These are phyloP conservation scores for Pythium monospermum DNA, from an alignment of 352 stramenopile species.

Conservation along the genomic window DNA sequence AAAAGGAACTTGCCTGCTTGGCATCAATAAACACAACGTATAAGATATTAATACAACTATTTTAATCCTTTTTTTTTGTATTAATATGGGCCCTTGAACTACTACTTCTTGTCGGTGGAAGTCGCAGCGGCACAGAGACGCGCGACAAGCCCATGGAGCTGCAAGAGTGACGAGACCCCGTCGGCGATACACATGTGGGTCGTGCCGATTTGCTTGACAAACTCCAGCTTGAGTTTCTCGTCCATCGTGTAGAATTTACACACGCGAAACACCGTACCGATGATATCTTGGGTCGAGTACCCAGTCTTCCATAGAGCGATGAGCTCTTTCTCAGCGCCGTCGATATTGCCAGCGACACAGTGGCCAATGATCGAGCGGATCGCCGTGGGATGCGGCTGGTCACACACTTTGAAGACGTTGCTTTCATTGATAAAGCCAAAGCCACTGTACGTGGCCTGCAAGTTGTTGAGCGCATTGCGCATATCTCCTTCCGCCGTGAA, in stretches of 20 bases:
- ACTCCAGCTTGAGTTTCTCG: slow-evolving; percentile 84
- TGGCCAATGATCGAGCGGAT: slow-evolving; percentile 61
- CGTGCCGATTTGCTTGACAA: slow-evolving; percentile 86
- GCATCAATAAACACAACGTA: slow-evolving; percentile 74
- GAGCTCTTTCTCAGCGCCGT: slow-evolving; percentile 72
- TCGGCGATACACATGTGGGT: slow-evolving; percentile 96
- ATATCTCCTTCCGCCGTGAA: slow-evolving; percentile 99
- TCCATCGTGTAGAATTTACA: slow-evolving; percentile 85
- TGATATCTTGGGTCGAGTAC: slow-evolving; percentile 97
- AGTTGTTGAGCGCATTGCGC: slow-evolving; percentile 98
- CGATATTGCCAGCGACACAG: slow-evolving; percentile 82
- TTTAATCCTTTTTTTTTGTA: not conserved
- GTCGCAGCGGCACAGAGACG: slow-evolving; percentile 50
- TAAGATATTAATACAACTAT: slow-evolving; percentile 24
- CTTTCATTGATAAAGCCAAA: slow-evolving; percentile 95
- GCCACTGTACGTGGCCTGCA: slow-evolving; percentile 95
- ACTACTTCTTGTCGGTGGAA: slow-evolving; percentile 12
- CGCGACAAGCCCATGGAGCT: slow-evolving; percentile 93
- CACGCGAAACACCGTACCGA: slow-evolving; percentile 97
- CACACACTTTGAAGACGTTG: slow-evolving; percentile 95
- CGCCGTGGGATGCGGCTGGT: slow-evolving; percentile 93
- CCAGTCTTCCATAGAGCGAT: slow-evolving; percentile 77
- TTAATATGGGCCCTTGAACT: too few relatives aligned
- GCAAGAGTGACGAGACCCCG: slow-evolving; percentile 87
- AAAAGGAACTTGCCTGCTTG: slow-evolving; percentile 59